phyloP scores from a whole-genome alignment of 202 grass and related monocot genomes.

The Carex arenaria region DNA sequence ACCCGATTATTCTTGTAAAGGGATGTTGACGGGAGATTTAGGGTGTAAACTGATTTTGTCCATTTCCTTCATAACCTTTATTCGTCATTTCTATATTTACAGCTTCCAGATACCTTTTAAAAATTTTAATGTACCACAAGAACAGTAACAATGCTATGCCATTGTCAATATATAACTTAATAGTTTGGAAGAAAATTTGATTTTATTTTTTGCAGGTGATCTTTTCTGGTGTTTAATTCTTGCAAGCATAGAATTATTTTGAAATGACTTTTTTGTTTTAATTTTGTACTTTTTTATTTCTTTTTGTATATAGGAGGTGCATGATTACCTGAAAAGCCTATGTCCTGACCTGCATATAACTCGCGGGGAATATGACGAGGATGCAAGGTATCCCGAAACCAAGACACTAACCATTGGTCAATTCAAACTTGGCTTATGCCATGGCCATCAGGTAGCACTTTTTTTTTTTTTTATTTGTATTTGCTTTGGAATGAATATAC shows the following conservation, averaged over 20 bases:
- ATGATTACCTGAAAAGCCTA: constrained; percentile 98
- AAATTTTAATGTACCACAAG: background rate
- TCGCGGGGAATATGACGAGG: constrained; percentile 91
- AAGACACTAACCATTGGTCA: constrained; percentile 97
- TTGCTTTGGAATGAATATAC: background rate
- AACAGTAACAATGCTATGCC: background rate
- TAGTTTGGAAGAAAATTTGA: background rate
- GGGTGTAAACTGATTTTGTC: too few relatives aligned
- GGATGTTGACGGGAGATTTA: too few relatives aligned
- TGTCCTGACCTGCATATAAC: constrained; percentile 94
- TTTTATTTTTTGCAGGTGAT: background rate
- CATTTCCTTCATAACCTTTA: background rate
- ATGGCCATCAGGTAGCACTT: constrained; percentile 90
- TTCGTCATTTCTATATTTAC: background rate
- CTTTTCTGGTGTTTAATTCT: background rate
- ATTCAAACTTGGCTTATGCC: constrained; percentile 93
- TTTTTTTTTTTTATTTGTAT: too few relatives aligned
- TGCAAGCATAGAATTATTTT: background rate
- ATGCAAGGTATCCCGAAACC: constrained; percentile 83
- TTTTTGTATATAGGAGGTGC: constrained; percentile 60
- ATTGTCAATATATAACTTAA: background rate
- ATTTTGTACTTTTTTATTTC: background rate
- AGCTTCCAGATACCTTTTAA: background rate
- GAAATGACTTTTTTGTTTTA: background rate
- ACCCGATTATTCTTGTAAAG: too few relatives aligned